Evolutionary conservation across 75 land plant species (phyloP).

Genomic region (Cupressus sempervirens): DNA sequence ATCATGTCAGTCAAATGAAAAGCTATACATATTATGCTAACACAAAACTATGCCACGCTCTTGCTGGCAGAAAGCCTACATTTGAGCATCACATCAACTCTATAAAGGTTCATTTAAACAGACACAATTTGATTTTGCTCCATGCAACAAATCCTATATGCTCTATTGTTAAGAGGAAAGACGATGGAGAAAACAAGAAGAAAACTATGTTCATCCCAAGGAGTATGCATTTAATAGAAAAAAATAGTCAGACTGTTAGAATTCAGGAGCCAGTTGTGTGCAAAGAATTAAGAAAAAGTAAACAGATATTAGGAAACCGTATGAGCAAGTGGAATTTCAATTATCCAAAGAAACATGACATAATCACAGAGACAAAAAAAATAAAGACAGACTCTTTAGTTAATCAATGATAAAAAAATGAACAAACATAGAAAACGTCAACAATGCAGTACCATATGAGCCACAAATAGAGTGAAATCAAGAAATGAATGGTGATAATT

Average conservation of each 20-base stretch:
- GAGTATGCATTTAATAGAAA: neutral
- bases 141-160: neutral
- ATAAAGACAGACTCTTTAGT: neutral
- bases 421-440: neutral
- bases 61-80: neutral
- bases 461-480: neutral
- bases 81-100: neutral
- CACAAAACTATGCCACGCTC: neutral
- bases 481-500: neutral
- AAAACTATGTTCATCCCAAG: neutral
- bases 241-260: neutral
- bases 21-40: neutral
- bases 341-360: neutral
- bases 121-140: neutral
- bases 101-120: neutral
- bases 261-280: neutral
- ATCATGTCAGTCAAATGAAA: neutral
- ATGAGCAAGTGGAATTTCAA: neutral
- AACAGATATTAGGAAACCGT: neutral
- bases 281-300: neutral
- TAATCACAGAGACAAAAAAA: neutral
- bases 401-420: neutral
- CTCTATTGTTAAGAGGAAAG: neutral
- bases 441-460: neutral
- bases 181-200: neutral